Evolutionary conservation across 352 stramenopile species (phyloP).

Genomic region (Pythium myriotylum): DNA sequence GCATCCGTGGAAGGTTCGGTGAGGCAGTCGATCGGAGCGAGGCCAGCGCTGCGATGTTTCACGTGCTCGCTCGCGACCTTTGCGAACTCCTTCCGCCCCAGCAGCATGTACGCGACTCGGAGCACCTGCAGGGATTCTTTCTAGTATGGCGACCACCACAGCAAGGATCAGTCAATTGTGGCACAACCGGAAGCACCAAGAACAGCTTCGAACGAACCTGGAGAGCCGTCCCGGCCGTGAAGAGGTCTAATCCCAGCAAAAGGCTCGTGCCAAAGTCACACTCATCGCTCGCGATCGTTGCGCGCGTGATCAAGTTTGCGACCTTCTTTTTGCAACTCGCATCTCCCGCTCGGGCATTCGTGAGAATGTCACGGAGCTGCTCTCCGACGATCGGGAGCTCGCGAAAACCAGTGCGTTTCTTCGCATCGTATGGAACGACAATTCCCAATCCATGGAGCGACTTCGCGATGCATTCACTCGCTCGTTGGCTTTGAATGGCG

Average conservation of each 20-base stretch:
- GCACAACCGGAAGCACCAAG: too few relatives aligned
- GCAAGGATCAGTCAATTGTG: neutral
- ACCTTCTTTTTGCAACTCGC: slow-evolving; percentile 35
- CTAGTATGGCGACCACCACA: slow-evolving; percentile 19
- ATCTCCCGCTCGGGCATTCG: slow-evolving; percentile 24
- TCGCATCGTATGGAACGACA: slow-evolving; percentile 50
- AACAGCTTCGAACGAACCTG: slow-evolving; percentile 36
- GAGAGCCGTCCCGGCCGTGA: slow-evolving; percentile 39
- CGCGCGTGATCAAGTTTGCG: slow-evolving; percentile 59
- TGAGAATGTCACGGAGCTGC: slow-evolving; percentile 38
- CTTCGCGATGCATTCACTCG: slow-evolving; percentile 33
- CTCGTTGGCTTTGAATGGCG: slow-evolving; percentile 30
- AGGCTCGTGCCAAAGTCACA: slow-evolving; percentile 72
- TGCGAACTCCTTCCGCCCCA: slow-evolving; percentile 47
- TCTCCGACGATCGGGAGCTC: slow-evolving; percentile 46
- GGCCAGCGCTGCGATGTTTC: slow-evolving; percentile 30
- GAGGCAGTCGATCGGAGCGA: slow-evolving; percentile 9
- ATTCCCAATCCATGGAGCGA: slow-evolving; percentile 56
- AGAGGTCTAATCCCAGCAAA: slow-evolving; percentile 63
- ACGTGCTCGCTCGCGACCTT: slow-evolving; percentile 42
- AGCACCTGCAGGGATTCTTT: slow-evolving; percentile 52
- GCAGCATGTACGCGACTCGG: slow-evolving; percentile 53
- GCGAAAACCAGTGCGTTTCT: slow-evolving; percentile 54
- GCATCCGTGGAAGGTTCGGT: slow-evolving; percentile 2
- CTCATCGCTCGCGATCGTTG: slow-evolving; percentile 71